Base-by-base conservation (phyloP, 306 rosid genomes). In the Trichosanthes cucumerina region DNA sequence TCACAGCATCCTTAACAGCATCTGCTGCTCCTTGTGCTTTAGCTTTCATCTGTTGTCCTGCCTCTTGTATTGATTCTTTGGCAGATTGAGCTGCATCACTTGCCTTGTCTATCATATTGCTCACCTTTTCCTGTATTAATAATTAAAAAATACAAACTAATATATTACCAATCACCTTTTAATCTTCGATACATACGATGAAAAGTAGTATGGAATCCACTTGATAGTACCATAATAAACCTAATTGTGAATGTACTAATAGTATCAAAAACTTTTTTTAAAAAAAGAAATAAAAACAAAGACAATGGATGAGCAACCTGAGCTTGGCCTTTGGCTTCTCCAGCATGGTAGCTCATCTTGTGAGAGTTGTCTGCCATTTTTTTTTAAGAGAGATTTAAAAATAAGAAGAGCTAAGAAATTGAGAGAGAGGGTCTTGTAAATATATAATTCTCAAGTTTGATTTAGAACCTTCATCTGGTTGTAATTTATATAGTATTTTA, bases 21-120 rank as follows among this genome's bases (percentile, higher is more conserved):
- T 91, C 93, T 50, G 79, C 86, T 16, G 93, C 93, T 81, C 89
- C 96, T 66, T 85, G 86, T 21, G 90, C 93, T 80, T 81, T 49
- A 10, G 87, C 88, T 83, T 54, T 69, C 76, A 89, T 11, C 52
- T 84, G 90, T 41, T 84, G 79, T 26, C 96, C 94, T 3, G 89
- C 83, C 87, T 75, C 80, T 81, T 78, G 84, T n/a, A 79, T 1
- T 2, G 97, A 83, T 14, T 85, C 95, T 69, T 85, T 92, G 19
- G 93, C 80, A 21, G 89, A 81, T 18, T 92, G 89, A 21, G 91
- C 89, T 19, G 84, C 87, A 84, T 81, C 79, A 76, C 82, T 2
- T 26, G 90, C 95, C 87, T 21, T 81, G 81, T 85, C 97, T 83
- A 85, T 58, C 80, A 92, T 36, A 71, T 34, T 80, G 81, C 43